Conservation (phyloP, 2,329 filamentous ascomycete species). For the Ascochyta fabae region DNA sequence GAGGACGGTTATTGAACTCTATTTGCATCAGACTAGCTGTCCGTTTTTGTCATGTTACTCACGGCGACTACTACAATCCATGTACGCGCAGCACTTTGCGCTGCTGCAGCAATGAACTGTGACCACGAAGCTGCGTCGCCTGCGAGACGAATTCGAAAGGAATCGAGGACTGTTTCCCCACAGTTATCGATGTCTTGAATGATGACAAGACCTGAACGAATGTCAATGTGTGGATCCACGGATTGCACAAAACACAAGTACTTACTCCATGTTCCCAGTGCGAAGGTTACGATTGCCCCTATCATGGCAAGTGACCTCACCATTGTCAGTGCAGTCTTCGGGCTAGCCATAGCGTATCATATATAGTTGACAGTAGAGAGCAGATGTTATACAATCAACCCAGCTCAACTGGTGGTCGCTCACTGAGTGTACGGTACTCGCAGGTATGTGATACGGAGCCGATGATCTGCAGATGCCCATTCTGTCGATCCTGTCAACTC, state of each 20-base stretch:
- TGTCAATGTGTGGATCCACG: not conserved
- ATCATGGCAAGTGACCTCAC: slow-evolving; percentile 26
- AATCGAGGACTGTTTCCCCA: not conserved
- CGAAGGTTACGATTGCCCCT: slow-evolving; percentile 22
- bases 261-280: slow-evolving; percentile 30
- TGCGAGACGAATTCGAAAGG: not conserved
- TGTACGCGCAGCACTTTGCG: not conserved
- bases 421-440: not conserved
- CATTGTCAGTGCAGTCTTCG: slow-evolving; percentile 12
- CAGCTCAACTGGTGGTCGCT: slow-evolving; percentile 5
- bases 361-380: not conserved
- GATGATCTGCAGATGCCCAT: not conserved
- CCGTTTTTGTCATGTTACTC: not conserved
- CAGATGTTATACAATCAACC: not conserved
- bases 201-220: not conserved
- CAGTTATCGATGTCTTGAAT: slow-evolving; percentile 15
- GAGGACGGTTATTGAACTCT: slow-evolving; percentile 18
- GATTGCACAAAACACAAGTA: not conserved
- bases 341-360: not conserved
- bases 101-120: slow-evolving; percentile 5
- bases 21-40: not conserved
- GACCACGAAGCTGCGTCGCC: not conserved
- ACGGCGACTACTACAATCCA: not conserved
- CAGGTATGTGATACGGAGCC: not conserved
- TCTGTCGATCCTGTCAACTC: not conserved